These are phyloP conservation scores for Aspergillus bertholletiae DNA, from an alignment of 495 filamentous ascomycete genomes.

Conservation along the genomic window DNA sequence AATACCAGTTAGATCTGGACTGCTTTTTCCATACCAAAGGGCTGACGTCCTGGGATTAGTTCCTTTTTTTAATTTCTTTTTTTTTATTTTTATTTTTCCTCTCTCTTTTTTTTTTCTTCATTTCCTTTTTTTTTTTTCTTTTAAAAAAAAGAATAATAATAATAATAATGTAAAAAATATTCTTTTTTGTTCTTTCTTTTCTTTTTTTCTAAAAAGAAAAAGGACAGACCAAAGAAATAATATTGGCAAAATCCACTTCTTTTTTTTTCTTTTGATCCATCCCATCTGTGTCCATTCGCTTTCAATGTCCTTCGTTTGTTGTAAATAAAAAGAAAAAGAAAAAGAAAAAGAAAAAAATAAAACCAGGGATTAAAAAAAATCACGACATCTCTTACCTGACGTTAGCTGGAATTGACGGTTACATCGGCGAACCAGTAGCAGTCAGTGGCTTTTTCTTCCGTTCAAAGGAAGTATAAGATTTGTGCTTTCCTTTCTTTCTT, in stretches of 20 bases:
- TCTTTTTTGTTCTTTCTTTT: conserved; percentile 1
- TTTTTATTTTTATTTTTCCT: conserved; percentile 3
- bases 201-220: neutral
- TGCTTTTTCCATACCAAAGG: conserved; percentile 13
- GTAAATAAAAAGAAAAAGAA: conserved; percentile 15
- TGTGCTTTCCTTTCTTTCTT: conserved; percentile 17
- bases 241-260: conserved; percentile 1
- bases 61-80: conserved; percentile 11
- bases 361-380: conserved; percentile 8
- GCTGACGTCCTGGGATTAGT: conserved; percentile 7
- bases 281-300: conserved; percentile 19
- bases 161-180: too few relatives aligned
- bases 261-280: neutral
- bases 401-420: conserved; percentile 16
- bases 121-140: too few relatives aligned
- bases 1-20: conserved; percentile 9
- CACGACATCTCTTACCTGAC: conserved; percentile 20
- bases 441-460: conserved; percentile 8
- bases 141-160: too few relatives aligned
- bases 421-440: conserved; percentile 21
- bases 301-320: conserved; percentile 15
- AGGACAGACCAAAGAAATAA: neutral
- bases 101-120: conserved; percentile 1
- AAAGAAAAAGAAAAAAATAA: neutral
- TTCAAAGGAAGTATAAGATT: conserved; percentile 22